Percentiles rank a stretch among this genome's conserved stretches.
phyloP scores from a whole-genome alignment of 2,329 filamentous ascomycete species.

The Aureobasidium pullulans region DNA sequence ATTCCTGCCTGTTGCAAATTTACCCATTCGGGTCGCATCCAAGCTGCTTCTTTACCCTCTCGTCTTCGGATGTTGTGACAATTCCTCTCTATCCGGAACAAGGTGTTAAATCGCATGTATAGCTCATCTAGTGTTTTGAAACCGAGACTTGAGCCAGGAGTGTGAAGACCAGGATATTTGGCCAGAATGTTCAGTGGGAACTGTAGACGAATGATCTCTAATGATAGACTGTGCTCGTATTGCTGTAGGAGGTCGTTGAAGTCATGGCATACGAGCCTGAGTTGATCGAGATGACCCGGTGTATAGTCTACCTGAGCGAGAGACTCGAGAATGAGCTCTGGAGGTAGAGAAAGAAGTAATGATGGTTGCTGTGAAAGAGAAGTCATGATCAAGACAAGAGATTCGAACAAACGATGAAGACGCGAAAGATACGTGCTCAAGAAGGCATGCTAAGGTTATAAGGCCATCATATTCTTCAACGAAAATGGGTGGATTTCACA shows the following conservation, averaged over 20 bases:
- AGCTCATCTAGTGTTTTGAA: constrained; percentile 20
- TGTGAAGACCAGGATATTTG: constrained; percentile 20
- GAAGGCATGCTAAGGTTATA: background rate
- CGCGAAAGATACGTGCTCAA: no score
- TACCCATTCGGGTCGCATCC: constrained; percentile 27
- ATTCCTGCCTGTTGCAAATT: constrained; percentile 26
- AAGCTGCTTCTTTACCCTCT: constrained; percentile 22
- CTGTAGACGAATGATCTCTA: constrained; percentile 19
- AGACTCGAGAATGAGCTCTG: constrained; percentile 24
- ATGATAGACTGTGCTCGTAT: constrained; percentile 25
- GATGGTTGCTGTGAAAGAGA: background rate
- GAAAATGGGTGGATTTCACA: background rate
- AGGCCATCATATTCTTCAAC: background rate
- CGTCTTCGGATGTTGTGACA: constrained; percentile 24
- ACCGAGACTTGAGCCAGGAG: constrained; percentile 10
- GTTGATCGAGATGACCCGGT: constrained; percentile 17
- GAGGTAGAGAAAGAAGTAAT: constrained; percentile 18
- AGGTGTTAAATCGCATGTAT: constrained; percentile 18
- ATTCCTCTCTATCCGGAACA: constrained; percentile 19
- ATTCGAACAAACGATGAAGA: background rate
- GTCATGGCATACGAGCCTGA: constrained; percentile 22
- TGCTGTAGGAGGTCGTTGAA: constrained; percentile 22
- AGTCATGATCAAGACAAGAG: background rate
- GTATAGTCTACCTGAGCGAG: constrained; percentile 24
- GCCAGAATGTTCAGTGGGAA: constrained; percentile 14